Evolutionary conservation across 2,329 filamentous ascomycete genomes (phyloP), one percentile per base, ranked within the genome.

Genomic region (Periconia macrospinosa): DNA sequence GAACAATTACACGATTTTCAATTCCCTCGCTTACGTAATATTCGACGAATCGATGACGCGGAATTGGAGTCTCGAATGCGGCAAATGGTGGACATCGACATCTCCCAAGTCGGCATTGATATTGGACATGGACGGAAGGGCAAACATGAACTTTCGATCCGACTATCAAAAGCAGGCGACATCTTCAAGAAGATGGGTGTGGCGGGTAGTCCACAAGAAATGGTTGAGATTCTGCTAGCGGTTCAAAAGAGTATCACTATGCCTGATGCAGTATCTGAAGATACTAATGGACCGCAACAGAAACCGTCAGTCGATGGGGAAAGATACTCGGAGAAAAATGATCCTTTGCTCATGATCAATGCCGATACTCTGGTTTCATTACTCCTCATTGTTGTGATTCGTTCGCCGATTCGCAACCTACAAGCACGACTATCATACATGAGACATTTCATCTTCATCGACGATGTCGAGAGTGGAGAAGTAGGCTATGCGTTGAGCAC

Each of bases 401-500:
- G 93, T 58, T 91, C 93, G 11, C 90, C 94, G 55, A 86, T 96
- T 23, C 86, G 90, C 54, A 88, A 97, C 73, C 79, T 99, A 9
- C 91, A 96, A 65, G 92, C 94, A 2, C 85, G 93, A 18, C 78
- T 99, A 45, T 81, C 89, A n/a, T 99, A 97, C 71, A 96, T 97
- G 82, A 89, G 93, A 42, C 91, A 96, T 67, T 99, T 97, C 69
- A 94, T 97, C 61, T 99, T 96, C 74, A 92, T 96, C 47, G 94
- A 97, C 64, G 94, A 99, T 75, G 92, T 99, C 9, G 94, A 99
- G 61, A 95, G 87, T 56, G 94, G 94, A 46, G 94, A 99, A 75
- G 88, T 95, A 80, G 94, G 94, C 9, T 99, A 99, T 73, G 92
- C 93, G 0, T 75, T 99, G 47, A 97, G 93, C 73, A 99, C 94